Evolutionary conservation across 805 yeast genomes (phyloP), one percentile per base, ranked within the genome.

Genomic region (Cyberlindnera xishuangbannaensis): DNA sequence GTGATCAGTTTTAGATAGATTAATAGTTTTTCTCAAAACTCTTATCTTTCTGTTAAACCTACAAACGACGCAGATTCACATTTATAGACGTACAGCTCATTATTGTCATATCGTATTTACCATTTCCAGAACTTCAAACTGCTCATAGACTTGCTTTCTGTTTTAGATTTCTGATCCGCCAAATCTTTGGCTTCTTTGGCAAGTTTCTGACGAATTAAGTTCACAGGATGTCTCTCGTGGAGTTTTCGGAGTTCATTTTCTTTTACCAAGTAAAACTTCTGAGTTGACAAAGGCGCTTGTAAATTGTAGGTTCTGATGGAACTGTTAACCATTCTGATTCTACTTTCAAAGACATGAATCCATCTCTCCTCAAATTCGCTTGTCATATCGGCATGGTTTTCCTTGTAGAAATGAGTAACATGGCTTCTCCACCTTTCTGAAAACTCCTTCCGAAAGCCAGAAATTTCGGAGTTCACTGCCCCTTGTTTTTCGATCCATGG

Each of bases 401-500:
- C 18, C 4, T 35, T 17, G 27, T 46, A 34, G 24, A 31, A 37
- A 31, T 34, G 20, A 5, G 15, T 19, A 12, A 45, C 18, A 39
- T 44, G 43, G 23, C 36, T 36, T 30, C 54, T 33, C 74, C 73
- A 73, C 18, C 58, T 58, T 2, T 47, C 34, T 25, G 62, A 68
- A 19, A 78, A 34, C 22, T 64, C 64, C 0, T 44, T 40, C 33
- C 87, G 56, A 34, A 83, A 75, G 0, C 48, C 48, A 3, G 47
- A 51, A 7, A 82, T 64, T 23, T 71, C 72, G 2, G 47, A 39
- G 27, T 70, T 67, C 4, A 80, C 73, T 2, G 73, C 66, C 14
- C 72, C 64, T 54, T 83, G 92, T 35, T 73, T 78, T 47, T 85
- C 95, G 23, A 87, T 79, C 96, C 96, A 87, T 0, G 95, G 95